phyloP scores from a whole-genome alignment of 768 basidiomycete species.

The Psilocybe cyanescens region DNA sequence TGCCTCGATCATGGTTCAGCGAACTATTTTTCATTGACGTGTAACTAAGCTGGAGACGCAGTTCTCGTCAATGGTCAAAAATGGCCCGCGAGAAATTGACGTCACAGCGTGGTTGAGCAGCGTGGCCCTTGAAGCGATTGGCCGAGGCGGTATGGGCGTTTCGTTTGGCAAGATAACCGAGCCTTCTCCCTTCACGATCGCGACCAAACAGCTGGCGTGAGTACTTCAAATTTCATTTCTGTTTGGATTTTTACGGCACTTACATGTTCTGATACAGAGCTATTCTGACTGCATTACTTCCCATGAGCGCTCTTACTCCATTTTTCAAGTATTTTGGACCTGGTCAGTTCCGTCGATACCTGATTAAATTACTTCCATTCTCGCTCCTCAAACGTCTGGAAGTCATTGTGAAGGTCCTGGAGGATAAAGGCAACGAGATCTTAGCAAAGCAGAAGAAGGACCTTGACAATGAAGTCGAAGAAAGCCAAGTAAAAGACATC shows the following conservation, averaged over 20 bases:
- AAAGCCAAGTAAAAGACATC: not conserved
- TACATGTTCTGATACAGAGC: not conserved
- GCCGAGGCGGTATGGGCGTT: slow-evolving; percentile 6
- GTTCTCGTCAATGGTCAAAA: not conserved
- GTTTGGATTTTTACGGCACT: too few species aligned
- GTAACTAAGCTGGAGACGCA: not conserved
- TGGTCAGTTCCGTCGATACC: not conserved
- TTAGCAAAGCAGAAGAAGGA: not conserved
- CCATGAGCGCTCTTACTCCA: not conserved
- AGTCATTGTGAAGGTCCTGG: slow-evolving; percentile 9
- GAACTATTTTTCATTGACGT: too few species aligned
- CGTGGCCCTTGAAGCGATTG: slow-evolving; percentile 7
- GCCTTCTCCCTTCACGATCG: not conserved
- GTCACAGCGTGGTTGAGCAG: slow-evolving; percentile 1
- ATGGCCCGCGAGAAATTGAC: not conserved
- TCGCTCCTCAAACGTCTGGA: slow-evolving; percentile 4
- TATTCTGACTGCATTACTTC: slow-evolving; percentile 5
- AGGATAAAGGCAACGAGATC: slow-evolving; percentile 1
- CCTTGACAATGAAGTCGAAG: not conserved
- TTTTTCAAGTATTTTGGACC: slow-evolving; percentile 6
- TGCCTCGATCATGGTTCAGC: not conserved
- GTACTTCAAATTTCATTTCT: not conserved
- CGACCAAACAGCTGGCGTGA: slow-evolving; percentile 6
- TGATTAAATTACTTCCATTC: slow-evolving; percentile 5
- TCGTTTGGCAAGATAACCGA: slow-evolving; percentile 6